Conservation (phyloP, 371 early-diverging fungal species). For the Catenaria anguillulae region DNA sequence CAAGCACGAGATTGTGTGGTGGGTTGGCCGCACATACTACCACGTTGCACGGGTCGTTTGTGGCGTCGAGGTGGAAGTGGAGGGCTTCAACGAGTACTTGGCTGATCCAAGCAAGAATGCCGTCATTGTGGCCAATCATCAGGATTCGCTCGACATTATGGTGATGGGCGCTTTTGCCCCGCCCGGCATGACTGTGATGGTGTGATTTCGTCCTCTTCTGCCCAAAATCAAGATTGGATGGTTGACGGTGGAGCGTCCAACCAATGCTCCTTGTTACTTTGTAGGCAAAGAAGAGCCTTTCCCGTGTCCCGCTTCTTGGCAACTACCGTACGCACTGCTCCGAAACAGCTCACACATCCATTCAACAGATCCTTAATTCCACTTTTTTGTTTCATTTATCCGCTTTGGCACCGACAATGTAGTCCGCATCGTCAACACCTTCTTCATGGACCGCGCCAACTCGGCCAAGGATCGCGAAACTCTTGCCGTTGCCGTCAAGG, state of each 20-base stretch:
- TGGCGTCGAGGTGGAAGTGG: conserved; percentile 40
- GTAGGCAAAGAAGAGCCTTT: conserved; percentile 59
- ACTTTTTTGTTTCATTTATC: no score
- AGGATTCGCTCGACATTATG: conserved; percentile 64
- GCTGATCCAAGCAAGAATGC: conserved; percentile 30
- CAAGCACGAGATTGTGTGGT: conserved; percentile 38
- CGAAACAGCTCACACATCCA: neutral
- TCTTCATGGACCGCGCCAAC: conserved; percentile 81
- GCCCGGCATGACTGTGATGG: conserved; percentile 11
- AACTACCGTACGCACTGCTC: conserved; percentile 52
- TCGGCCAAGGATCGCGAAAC: conserved; percentile 58
- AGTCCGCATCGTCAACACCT: no score
- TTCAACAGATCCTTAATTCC: no score
- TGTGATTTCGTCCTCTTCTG: neutral
- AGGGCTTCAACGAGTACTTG: conserved; percentile 39
- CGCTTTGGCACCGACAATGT: no score
- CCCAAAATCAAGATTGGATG: neutral
- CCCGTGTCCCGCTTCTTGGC: conserved; percentile 70
- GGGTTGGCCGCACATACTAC: conserved; percentile 42
- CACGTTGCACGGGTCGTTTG: conserved; percentile 28
- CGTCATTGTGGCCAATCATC: conserved; percentile 74
- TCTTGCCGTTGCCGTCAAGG: conserved; percentile 54
- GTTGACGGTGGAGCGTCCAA: no score
- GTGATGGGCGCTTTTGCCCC: conserved; percentile 57
- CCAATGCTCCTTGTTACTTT: neutral